Base-by-base conservation (phyloP, 441 rosid species). In the Capsella rubella region DNA sequence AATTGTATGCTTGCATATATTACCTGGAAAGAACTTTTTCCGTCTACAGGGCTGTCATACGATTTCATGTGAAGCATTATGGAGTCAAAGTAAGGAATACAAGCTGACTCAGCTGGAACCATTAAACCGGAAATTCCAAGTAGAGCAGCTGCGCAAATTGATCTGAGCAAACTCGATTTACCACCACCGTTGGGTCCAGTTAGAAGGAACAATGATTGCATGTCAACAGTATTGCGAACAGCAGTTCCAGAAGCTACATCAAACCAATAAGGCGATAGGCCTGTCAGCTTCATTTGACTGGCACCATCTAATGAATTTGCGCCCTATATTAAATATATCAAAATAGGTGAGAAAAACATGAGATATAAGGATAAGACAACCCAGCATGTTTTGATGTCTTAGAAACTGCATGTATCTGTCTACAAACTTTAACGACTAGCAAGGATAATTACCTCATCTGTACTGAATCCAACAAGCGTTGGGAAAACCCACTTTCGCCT, bases 141-240 rank as follows among this genome's bases (percentile, higher is more conserved):
- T 78, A 96, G 76, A 51, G 97, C 84, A 80, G 94, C 91, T 3
- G 99, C 97, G 63, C 98, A 91, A 40, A 91, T 88, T 29, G 99
- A 93, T 77, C 97, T 88, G 76, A 95, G 97, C 80, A 96, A 84
- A 81, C 97, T 96, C 39, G 99, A 96, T 93, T 96, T 96, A 69
- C 99, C 99, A 79, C 99, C 98, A 51, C 99, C 98, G 40, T 96
- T 96, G 63, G 99, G 98, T 69, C 99, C 99, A 14, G 99, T 96
- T 76, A 96, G 78, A 71, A 96, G 89, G 85, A 90, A 83, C 63
- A 96, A 75, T 27, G 94, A 90, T 74, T 81, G 86, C 99, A 96
- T 96, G 70, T 89, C 93, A 34, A 96, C 90, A 6, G 88, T 84
- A 74, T 93, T 91, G 39, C 73, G 83, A 46, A 96, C 95, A 77